A percentile compares a stretch with the other conserved stretches of the same genome.
These are phyloP conservation scores for Eucalyptus marginata DNA, from an alignment of 345 rosid genomes.

Conservation along the genomic window DNA sequence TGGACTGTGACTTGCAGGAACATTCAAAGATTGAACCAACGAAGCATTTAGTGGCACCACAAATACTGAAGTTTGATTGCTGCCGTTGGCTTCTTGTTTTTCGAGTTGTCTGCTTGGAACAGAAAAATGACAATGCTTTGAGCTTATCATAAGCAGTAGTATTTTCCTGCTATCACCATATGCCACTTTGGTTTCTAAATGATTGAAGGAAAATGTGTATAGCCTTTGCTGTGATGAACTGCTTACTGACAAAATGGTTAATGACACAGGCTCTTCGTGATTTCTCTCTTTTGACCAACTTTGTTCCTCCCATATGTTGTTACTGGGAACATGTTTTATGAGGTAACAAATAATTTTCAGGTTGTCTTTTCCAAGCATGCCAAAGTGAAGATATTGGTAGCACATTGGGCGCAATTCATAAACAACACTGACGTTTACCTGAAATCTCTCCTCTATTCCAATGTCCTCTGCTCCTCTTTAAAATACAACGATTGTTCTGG, in stretches of 20 bases:
- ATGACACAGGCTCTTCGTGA: neutral
- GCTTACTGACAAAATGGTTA: neutral
- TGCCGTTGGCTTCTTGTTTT: neutral
- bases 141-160: neutral
- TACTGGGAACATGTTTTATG: neutral
- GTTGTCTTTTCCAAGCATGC: constrained; percentile 79
- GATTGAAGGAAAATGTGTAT: neutral
- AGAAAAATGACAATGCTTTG: neutral
- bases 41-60: no score
- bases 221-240: neutral
- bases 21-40: neutral
- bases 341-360: constrained; percentile 1
- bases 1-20: neutral
- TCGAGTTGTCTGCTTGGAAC: neutral
- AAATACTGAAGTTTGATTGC: neutral
- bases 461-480: constrained; percentile 64
- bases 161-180: neutral
- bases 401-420: constrained; percentile 60
- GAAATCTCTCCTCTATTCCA: constrained; percentile 56
- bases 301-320: neutral
- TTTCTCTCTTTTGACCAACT: neutral
- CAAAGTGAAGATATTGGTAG: constrained; percentile 63
- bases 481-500: constrained; percentile 52
- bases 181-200: neutral
- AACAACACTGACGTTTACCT: constrained; percentile 54